These are phyloP conservation scores for Radiomyces spectabilis DNA, from an alignment of 192 early-diverging fungal species.

Conservation along the genomic window DNA sequence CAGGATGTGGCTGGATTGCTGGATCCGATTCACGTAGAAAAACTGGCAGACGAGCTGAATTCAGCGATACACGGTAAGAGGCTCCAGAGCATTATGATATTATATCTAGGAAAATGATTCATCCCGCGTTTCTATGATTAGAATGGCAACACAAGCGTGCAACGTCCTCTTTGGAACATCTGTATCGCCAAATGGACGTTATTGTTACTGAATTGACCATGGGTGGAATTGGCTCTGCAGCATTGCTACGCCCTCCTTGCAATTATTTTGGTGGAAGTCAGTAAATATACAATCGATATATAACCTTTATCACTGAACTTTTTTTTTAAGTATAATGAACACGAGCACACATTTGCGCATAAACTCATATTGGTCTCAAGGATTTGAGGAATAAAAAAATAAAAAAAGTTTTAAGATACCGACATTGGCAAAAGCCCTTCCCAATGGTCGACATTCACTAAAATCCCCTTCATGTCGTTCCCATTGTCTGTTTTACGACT, in stretches of 20 bases:
- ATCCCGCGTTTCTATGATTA: not conserved
- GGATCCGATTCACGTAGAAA: too few species aligned
- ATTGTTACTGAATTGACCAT: not conserved
- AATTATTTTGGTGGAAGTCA: too few species aligned
- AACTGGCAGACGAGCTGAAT: slow-evolving; percentile 58
- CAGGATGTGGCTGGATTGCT: too few species aligned
- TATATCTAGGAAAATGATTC: not conserved
- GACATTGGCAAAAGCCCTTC: too few species aligned
- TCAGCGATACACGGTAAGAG: slow-evolving; percentile 48
- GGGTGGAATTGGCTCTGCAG: not conserved
- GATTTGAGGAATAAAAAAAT: not conserved
- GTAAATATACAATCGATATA: not conserved
- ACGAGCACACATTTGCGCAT: not conserved
- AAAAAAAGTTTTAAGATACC: not conserved
- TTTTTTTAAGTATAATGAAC: not conserved
- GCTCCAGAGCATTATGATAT: not conserved
- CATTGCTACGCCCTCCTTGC: not conserved
- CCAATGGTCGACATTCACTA: too few species aligned
- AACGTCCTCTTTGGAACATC: not conserved
- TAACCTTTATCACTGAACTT: not conserved
- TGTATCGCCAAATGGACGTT: not conserved
- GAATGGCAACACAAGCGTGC: not conserved
- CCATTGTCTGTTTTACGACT: too few species aligned
- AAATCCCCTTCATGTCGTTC: too few species aligned
- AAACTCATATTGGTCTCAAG: not conserved